Evolutionary conservation across 1,284 basidiomycete species (phyloP).

Genomic region (Anthracocystis setariae): DNA sequence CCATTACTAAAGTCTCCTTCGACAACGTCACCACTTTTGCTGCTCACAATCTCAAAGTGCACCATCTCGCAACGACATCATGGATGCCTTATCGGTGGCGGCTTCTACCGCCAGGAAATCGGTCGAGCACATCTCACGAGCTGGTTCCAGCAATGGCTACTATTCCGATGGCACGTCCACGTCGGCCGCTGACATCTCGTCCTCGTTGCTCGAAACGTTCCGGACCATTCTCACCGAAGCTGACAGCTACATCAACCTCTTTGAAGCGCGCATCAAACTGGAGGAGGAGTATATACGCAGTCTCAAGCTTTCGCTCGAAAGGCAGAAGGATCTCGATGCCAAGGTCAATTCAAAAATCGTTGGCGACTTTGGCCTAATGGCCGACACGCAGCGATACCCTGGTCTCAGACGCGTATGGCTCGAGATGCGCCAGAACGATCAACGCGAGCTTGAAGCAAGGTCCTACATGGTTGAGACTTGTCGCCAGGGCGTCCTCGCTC

Average conservation of each 20-base stretch:
- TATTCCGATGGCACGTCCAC: conserved; percentile 27
- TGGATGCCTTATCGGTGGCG: conserved; percentile 25
- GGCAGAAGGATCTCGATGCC: conserved; percentile 59
- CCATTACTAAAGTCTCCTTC: background rate
- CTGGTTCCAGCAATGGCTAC: conserved; percentile 42
- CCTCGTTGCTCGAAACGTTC: conserved; percentile 54
- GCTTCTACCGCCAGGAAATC: conserved; percentile 27
- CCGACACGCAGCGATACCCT: conserved; percentile 38
- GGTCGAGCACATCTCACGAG: conserved; percentile 25
- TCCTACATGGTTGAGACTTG: conserved; percentile 52
- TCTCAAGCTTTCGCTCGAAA: conserved; percentile 46
- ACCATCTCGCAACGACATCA: background rate
- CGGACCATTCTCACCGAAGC: conserved; percentile 54
- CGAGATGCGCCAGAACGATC: conserved; percentile 54
- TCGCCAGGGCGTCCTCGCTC: conserved; percentile 50
- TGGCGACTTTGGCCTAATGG: conserved; percentile 40
- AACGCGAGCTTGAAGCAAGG: conserved; percentile 57
- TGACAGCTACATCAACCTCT: conserved; percentile 58
- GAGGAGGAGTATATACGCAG: conserved; percentile 62
- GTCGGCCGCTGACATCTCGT: conserved; percentile 45
- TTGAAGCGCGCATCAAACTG: conserved; percentile 57
- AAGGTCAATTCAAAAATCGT: conserved; percentile 55
- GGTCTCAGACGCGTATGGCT: conserved; percentile 51
- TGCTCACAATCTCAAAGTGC: background rate
- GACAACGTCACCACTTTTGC: background rate